Base-by-base conservation (phyloP, 305 asterid genomes). In the Fraxinus sp. region DNA sequence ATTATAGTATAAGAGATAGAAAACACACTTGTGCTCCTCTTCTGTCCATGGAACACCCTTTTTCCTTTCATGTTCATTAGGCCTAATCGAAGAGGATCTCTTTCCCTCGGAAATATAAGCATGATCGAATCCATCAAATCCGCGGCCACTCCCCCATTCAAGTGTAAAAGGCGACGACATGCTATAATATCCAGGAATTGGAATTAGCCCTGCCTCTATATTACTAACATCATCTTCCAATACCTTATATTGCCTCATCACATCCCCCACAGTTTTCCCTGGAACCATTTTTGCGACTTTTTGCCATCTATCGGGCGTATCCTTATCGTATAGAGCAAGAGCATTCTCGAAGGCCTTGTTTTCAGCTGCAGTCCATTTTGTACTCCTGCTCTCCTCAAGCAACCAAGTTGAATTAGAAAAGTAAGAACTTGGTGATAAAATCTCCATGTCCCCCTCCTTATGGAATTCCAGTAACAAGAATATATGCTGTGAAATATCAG, bases 41-140 rank as follows among this genome's bases (percentile, higher is more conserved):
- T 94, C 97, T 0, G 98, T 94, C 98, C 98, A 94, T 1, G 98
- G 98, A 28, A 94, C 92, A 3, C 99, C 99, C 88, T 94, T 95
- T 79, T 96, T 96, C 84, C 98, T 88, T 80, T 96, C 99, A 33
- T 91, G 98, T 9, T 94, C 98, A 1, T 88, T 72, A 11, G 97
- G 90, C 81, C 97, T 77, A 22, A 76, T 75, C 3, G 90, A 44
- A 20, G 90, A 79, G 20, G 93, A 79, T 77, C 89, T 89, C 85
- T 91, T 85, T 37, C 89, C 92, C 2, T 90, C 90, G 30, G 78
- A 77, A 10, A 73, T 85, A 80, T 85, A 89, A 36, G 93, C 83
- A 1, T 88, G 98, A 57, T 85, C 88, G 10, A 85, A 86, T 1
- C 88, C 90, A 66, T 89, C 97, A 76, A 81, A 89, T 20, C 84